phyloP scores from a whole-genome alignment of 2,329 filamentous ascomycete species.

The Epichloe sibirici region DNA sequence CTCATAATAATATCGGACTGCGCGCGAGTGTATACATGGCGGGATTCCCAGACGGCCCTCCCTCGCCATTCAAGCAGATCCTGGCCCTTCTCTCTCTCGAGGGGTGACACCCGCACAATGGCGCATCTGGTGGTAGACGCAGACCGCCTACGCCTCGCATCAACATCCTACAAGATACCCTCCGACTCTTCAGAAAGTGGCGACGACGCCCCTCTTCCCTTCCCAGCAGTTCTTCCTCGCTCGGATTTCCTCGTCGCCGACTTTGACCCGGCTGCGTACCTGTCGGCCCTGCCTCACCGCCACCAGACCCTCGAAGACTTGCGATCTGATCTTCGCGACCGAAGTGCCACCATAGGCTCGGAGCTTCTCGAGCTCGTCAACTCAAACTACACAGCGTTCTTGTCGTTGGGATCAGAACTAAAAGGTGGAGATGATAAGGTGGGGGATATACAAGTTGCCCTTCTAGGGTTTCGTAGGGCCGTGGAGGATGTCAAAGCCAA shows the following conservation, averaged over 20 bases:
- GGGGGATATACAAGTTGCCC: constrained; percentile 75
- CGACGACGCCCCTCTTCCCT: constrained; percentile 66
- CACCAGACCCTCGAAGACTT: constrained; percentile 96
- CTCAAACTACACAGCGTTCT: constrained; percentile 83
- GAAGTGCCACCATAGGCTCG: constrained; percentile 65
- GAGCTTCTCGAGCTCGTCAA: constrained; percentile 94
- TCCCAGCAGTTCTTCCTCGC: constrained; percentile 73
- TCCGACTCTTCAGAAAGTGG: constrained; percentile 22
- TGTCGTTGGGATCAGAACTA: constrained; percentile 69
- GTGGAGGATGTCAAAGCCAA: constrained; percentile 59
- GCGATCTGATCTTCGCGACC: constrained; percentile 69
- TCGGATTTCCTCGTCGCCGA: constrained; percentile 64
- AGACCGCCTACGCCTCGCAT: constrained; percentile 7
- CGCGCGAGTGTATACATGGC: neutral
- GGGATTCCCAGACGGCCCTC: neutral
- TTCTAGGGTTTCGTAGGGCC: constrained; percentile 75
- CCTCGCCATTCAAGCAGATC: neutral
- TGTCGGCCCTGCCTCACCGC: constrained; percentile 67
- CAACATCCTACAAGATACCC: constrained; percentile 5
- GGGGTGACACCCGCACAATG: neutral
- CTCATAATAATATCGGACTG: neutral
- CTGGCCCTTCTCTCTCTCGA: neutral
- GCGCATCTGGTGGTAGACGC: neutral
- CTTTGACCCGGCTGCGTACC: constrained; percentile 73
- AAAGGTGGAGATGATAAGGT: constrained; percentile 83